Evolutionary conservation across 768 basidiomycete genomes (phyloP).

Genomic region (Suillus discolor): DNA sequence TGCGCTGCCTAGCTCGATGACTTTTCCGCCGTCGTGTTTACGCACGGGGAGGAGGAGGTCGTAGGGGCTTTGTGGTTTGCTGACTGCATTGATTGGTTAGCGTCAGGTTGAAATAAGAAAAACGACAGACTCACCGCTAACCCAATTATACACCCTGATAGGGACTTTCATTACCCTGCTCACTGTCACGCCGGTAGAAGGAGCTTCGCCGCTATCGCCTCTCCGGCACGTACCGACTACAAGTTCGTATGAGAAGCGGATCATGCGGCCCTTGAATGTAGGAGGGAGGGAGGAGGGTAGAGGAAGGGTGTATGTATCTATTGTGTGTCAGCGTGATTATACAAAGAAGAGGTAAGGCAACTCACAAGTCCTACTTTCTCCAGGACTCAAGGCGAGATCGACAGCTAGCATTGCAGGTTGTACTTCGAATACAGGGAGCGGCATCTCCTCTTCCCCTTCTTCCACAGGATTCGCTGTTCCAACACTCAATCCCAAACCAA

Average conservation of each 20-base stretch:
- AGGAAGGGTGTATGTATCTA: constrained; percentile 78
- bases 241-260: constrained; percentile 89
- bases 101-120: not conserved
- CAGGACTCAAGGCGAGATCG: constrained; percentile 79
- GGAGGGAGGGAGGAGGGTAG: constrained; percentile 87
- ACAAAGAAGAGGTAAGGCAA: not conserved
- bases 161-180: constrained; percentile 90
- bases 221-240: constrained; percentile 86
- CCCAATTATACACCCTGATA: constrained; percentile 87
- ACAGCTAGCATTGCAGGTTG: constrained; percentile 89
- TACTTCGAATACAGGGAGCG: constrained; percentile 84
- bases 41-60: constrained; percentile 83
- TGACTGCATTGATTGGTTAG: constrained; percentile 38
- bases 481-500: constrained; percentile 28
- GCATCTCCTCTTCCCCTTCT: constrained; percentile 60
- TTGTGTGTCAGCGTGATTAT: not conserved
- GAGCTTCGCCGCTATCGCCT: constrained; percentile 32
- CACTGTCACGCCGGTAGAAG: constrained; percentile 46
- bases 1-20: not conserved
- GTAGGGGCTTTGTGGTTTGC: constrained; percentile 63
- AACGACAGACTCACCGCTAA: constrained; percentile 56
- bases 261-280: constrained; percentile 81
- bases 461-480: constrained; percentile 24
- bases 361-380: constrained; percentile 81
- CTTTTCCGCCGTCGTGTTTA: constrained; percentile 20